phyloP scores from a whole-genome alignment of 2,329 filamentous ascomycete species.

The Didymella pinodella region DNA sequence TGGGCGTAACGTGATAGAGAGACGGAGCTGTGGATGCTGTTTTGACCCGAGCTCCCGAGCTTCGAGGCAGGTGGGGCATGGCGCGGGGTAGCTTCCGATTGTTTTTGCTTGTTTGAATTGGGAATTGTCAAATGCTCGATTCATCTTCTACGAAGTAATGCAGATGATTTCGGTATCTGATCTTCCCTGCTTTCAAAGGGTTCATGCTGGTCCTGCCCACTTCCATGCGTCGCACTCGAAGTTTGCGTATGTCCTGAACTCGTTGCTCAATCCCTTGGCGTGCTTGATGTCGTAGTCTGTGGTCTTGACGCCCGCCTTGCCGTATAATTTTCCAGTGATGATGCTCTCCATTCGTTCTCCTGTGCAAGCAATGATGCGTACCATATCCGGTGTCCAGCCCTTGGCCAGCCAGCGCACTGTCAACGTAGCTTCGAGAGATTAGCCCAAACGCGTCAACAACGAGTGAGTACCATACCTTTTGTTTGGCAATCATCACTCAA shows the following conservation, averaged over 20 bases:
- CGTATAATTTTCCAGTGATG: constrained; percentile 70
- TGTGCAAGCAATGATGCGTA: constrained; percentile 71
- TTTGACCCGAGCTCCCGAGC: constrained; percentile 28
- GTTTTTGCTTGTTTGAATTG: background rate
- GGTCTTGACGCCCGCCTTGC: constrained; percentile 66
- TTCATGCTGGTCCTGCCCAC: constrained; percentile 34
- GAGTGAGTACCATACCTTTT: constrained; percentile 63
- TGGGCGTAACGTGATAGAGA: constrained; percentile 32
- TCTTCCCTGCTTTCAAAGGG: too few relatives aligned
- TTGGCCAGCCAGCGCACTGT: constrained; percentile 77
- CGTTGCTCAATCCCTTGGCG: constrained; percentile 77
- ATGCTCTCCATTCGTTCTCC: constrained; percentile 77
- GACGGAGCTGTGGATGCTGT: constrained; percentile 11
- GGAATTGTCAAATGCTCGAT: background rate
- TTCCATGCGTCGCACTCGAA: constrained; percentile 67
- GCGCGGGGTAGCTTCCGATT: constrained; percentile 30
- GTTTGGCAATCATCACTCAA: constrained; percentile 82
- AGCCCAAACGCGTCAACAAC: constrained; percentile 3
- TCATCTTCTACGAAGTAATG: background rate
- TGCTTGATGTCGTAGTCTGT: constrained; percentile 76
- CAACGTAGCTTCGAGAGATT: constrained; percentile 66
- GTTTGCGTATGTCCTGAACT: constrained; percentile 82
- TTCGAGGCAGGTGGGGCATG: constrained; percentile 24
- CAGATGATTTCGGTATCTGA: background rate
- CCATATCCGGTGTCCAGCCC: constrained; percentile 48